phyloP scores from a whole-genome alignment of 2,329 filamentous ascomycete species.

The Thyridium curvatum region DNA sequence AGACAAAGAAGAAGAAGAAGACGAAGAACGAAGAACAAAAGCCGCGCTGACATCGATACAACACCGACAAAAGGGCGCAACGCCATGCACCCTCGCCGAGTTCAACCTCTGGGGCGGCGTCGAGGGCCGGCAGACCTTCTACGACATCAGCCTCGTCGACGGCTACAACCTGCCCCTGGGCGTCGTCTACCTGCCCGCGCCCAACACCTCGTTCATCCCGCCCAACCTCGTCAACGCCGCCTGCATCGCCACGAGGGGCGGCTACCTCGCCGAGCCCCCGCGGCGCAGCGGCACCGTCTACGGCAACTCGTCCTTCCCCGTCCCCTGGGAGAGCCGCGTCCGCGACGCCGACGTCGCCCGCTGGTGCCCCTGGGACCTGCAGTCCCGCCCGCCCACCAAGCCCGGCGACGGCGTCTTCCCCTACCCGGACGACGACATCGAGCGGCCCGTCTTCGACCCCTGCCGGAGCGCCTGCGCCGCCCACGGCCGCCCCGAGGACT shows the following conservation, averaged over 20 bases:
- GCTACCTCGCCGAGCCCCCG: slow-evolving; percentile 50
- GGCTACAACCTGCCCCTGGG: slow-evolving; percentile 75
- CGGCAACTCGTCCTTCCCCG: slow-evolving; percentile 58
- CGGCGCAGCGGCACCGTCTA: slow-evolving; percentile 46
- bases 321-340: slow-evolving; percentile 58
- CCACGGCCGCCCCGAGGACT: slow-evolving; percentile 60
- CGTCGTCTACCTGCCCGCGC: slow-evolving; percentile 52
- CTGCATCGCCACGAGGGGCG: slow-evolving; percentile 62
- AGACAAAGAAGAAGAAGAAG: too few relatives aligned
- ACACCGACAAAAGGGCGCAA: slow-evolving; percentile 49
- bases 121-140: slow-evolving; percentile 60
- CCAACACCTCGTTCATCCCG: slow-evolving; percentile 60
- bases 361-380: slow-evolving; percentile 80
- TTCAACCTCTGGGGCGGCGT: slow-evolving; percentile 68
- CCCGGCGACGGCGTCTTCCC: slow-evolving; percentile 73
- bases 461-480: slow-evolving; percentile 73
- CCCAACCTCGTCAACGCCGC: slow-evolving; percentile 71
- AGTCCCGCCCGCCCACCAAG: slow-evolving; percentile 59
- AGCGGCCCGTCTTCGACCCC: slow-evolving; percentile 67
- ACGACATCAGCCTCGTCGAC: slow-evolving; percentile 80
- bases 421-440: slow-evolving; percentile 70
- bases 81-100: slow-evolving; percentile 72
- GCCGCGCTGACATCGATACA: not conserved
- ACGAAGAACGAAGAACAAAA: not conserved
- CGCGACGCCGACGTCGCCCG: slow-evolving; percentile 49